Evolutionary conservation across 305 asterid genomes (phyloP), one percentile per base, ranked within the genome.

Genomic region (Solanum chacoense): DNA sequence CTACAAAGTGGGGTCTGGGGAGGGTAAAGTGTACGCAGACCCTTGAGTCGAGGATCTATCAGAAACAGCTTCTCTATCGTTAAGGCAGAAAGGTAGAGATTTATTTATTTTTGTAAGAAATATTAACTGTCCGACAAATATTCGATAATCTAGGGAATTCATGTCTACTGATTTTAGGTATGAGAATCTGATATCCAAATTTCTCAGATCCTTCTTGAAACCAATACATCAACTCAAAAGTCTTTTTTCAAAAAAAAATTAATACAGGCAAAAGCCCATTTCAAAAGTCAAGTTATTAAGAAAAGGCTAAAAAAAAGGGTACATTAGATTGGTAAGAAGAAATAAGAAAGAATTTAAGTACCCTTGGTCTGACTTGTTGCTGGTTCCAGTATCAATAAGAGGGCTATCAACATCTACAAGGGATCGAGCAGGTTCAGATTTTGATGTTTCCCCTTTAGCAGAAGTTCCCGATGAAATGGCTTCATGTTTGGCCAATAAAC

Each of bases 401-500:
- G 93, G 98, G 85, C 95, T 88, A 93, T 94, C 97, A 88, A 93
- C 97, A 90, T 92, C 91, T 85, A 91, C 96, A 95, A 94, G 90
- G 86, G 94, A 90, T 90, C 87, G 90, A 85, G 88, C 37, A 87
- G 96, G 92, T 91, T 92, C 99, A 85, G 95, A 87, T 84, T 84
- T 84, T 89, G 92, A 92, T 88, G 94, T 85, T 91, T 94, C 94
- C 89, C 93, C 98, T 85, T 89, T 72, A 85, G 94, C 76, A 89
- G 90, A 91, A 50, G 45, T 55, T 91, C 98, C 99, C 6, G 99
- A 96, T 63, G 98, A 90, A 91, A 95, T 89, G 72, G 98, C 91
- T 90, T 98, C 99, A 81, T 98, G 99, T 93, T 94, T 98, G 89
- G 98, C 98, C 77, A 98, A 91, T 85, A 95, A 94, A 40, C 97